phyloP scores from a whole-genome alignment of 306 rosid species.

The Luffa aegyptiaca region DNA sequence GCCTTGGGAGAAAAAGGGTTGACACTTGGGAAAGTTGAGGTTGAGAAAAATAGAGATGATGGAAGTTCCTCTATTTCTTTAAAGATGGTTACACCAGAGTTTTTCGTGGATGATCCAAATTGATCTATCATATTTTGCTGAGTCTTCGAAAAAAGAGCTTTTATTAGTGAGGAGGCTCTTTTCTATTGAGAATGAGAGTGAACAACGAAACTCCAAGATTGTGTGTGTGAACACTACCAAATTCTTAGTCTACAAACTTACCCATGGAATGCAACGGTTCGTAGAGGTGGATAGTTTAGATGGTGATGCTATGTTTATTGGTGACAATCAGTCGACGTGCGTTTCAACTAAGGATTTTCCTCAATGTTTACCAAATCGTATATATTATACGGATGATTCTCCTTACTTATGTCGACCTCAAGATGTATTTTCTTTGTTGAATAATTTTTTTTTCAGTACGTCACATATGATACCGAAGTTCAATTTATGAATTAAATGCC shows the following conservation, averaged over 20 bases:
- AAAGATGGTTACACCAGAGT: background rate
- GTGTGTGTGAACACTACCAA: too few species aligned
- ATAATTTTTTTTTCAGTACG: too few species aligned
- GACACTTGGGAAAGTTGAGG: background rate
- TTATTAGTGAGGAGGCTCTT: background rate
- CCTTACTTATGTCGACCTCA: too few species aligned
- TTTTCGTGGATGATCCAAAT: too few species aligned
- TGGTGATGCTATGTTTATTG: background rate
- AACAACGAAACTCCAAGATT: too few species aligned
- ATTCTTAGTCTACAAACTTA: background rate
- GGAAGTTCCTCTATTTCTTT: background rate
- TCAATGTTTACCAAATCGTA: background rate
- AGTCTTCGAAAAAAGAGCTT: background rate
- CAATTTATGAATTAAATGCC: too few species aligned
- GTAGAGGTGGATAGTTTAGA: background rate
- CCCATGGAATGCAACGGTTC: background rate
- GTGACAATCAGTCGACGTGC: background rate
- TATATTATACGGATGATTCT: background rate
- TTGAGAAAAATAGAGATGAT: background rate
- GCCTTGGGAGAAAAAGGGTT: background rate
- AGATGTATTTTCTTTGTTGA: too few species aligned
- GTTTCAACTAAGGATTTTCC: background rate
- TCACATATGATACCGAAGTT: too few species aligned
- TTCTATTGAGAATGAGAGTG: background rate
- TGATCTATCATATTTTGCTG: background rate